These are phyloP conservation scores for Blastobotrys capitulatus DNA, from an alignment of 1,139 yeast genomes.

Conservation along the genomic window DNA sequence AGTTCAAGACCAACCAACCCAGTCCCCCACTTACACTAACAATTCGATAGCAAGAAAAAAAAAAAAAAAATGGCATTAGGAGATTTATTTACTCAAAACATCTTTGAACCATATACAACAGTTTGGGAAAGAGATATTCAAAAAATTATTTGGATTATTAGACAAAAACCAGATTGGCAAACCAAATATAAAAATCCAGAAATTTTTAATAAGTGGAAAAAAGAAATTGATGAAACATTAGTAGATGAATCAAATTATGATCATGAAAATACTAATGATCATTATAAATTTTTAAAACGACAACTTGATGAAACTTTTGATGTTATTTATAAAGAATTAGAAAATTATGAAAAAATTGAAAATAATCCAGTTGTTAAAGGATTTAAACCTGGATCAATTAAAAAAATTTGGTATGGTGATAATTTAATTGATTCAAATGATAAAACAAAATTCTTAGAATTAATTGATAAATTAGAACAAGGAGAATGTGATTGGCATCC, in stretches of 20 bases:
- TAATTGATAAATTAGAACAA: background rate
- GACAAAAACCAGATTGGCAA: constrained; percentile 7
- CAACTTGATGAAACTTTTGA: constrained; percentile 1
- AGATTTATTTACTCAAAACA: constrained; percentile 7
- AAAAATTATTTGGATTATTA: background rate
- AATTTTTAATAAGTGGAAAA: constrained; percentile 6
- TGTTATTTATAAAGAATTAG: background rate
- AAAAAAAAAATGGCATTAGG: no score
- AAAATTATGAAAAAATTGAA: background rate
- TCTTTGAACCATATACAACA: background rate
- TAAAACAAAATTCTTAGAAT: background rate
- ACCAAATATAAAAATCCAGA: background rate
- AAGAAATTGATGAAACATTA: background rate
- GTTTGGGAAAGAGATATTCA: constrained; percentile 3
- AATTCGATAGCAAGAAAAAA: no score
- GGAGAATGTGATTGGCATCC: constrained; percentile 36
- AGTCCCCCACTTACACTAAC: no score
- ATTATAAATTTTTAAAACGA: background rate
- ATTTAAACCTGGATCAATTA: background rate
- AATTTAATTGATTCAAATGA: background rate
- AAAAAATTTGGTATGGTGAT: background rate
- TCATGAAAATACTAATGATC: background rate
- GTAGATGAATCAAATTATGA: background rate
- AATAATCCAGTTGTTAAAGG: background rate
- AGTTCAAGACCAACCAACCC: no score